These are phyloP conservation scores for Carpinus viminea DNA, from an alignment of 306 rosid species.

Conservation along the genomic window DNA sequence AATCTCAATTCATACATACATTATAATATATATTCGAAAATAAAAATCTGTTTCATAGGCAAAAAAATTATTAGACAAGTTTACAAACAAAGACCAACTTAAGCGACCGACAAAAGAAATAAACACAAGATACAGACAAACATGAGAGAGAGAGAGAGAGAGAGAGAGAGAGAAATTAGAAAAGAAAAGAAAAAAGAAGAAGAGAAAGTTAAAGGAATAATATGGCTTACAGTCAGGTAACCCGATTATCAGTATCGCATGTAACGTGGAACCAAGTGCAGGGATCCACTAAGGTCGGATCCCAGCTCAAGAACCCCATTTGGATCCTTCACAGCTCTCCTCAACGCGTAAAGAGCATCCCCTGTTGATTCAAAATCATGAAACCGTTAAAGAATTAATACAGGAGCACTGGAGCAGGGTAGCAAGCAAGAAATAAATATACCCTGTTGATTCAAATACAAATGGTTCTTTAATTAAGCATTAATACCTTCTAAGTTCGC, in stretches of 20 bases:
- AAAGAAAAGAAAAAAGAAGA: neutral
- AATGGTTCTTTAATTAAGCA: neutral
- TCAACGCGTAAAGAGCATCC: conserved; percentile 78
- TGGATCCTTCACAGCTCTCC: conserved; percentile 75
- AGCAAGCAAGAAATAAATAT: no score
- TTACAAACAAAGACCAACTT: neutral
- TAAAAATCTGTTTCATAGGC: neutral
- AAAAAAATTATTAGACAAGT: neutral
- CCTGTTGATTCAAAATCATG: conserved; percentile 42
- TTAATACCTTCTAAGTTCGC: conserved; percentile 73
- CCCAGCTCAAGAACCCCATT: conserved; percentile 79
- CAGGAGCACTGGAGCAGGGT: neutral
- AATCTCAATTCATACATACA: neutral
- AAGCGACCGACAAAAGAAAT: neutral
- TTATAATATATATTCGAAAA: neutral
- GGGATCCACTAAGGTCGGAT: conserved; percentile 86
- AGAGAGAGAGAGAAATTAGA: neutral
- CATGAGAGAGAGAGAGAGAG: neutral
- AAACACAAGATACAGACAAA: neutral
- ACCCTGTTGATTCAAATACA: neutral
- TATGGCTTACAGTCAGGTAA: conserved; percentile 62
- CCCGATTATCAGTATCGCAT: conserved; percentile 61
- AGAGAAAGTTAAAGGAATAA: neutral
- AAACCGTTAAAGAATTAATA: neutral
- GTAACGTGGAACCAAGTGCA: conserved; percentile 96